Evolutionary conservation across 129 eudicot genomes (phyloP), one percentile per base, ranked within the genome.

Genomic region (Artemisia argyi): DNA sequence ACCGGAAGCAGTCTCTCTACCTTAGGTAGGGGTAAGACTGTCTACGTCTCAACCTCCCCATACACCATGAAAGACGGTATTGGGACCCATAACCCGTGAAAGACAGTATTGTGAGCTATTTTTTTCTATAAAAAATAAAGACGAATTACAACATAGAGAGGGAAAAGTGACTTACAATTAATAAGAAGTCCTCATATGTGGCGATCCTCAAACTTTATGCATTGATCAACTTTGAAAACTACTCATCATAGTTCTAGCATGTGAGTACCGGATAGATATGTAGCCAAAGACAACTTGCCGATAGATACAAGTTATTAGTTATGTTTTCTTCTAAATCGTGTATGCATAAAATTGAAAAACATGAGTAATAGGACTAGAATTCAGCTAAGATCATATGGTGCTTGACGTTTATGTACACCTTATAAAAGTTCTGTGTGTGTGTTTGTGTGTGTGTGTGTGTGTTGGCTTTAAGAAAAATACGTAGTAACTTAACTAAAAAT

Each of bases 201-300:
- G 60, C 9, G 28, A 16, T 56, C 66, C 72, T 16, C 44, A 26
- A 71, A 17, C 77, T 24, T 58, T 12, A 56, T 51, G 64, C 71
- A 39, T n/a, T n/a, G n/a, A n/a, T 73, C 79, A 49, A 62, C 67
- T 56, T 75, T 47, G 48, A 76, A 16, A 73, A 46, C 53, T 67
- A 47, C 53, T 88, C 88, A 80, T 73, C 88, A 16, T 66, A 66
- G 85, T 82, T 80, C 73, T 83, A 78, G 80, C 87, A 84, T 87
- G 83, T 77, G 78, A 84, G 65, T 70, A 82, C 76, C 61, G 57
- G 85, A 74, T 67, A 70, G 80, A 67, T 70, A 82, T 84, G 89
- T 84, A 87, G 87, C 89, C 85, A 55, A 84, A 50, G 77, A 72
- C 73, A 63, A 82, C 90, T 88, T 73, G 86, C 89, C 89, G 87